Conservation (phyloP, 331 rosid species). For the Acacia pycnantha region DNA sequence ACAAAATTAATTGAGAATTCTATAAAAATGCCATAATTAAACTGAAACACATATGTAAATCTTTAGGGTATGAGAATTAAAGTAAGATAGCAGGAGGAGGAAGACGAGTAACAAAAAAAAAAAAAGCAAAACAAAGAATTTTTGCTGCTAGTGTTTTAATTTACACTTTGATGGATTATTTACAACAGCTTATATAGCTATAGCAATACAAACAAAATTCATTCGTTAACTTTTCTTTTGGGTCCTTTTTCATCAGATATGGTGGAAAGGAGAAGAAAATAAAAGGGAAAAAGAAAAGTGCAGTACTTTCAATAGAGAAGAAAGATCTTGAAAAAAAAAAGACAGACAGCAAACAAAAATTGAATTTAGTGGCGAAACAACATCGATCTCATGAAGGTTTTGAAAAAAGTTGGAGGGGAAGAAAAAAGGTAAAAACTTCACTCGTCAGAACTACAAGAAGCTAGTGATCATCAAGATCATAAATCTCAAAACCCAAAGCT, state of each 20-base stretch:
- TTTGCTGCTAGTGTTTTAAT: slow-evolving; percentile 27
- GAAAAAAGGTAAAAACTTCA: slow-evolving; percentile 22
- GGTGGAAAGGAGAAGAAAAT: slow-evolving; percentile 27
- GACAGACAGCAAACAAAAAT: slow-evolving; percentile 37
- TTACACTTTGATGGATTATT: slow-evolving; percentile 38
- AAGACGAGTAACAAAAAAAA: slow-evolving; percentile 47
- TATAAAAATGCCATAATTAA: slow-evolving; percentile 35
- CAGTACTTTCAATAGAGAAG: slow-evolving; percentile 51
- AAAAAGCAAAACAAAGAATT: slow-evolving; percentile 29
- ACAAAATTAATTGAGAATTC: slow-evolving; percentile 3
- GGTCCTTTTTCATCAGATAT: slow-evolving; percentile 47
- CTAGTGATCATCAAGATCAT: slow-evolving; percentile 35
- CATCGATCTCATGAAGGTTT: slow-evolving; percentile 27
- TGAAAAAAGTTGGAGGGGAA: slow-evolving; percentile 29
- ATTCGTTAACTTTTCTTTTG: slow-evolving; percentile 39
- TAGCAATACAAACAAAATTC: slow-evolving; percentile 45
- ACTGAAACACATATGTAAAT: not conserved
- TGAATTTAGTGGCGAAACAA: slow-evolving; percentile 50
- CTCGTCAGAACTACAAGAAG: slow-evolving; percentile 23
- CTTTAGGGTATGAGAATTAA: slow-evolving; percentile 18
- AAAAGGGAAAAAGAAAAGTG: slow-evolving; percentile 39
- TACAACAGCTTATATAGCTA: slow-evolving; percentile 30
- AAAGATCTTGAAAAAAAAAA: slow-evolving; percentile 31
- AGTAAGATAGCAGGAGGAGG: not conserved
- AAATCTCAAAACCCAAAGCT: slow-evolving; percentile 21